Base-by-base conservation (phyloP, 352 stramenopile genomes). In the Pythium periplocum region DNA sequence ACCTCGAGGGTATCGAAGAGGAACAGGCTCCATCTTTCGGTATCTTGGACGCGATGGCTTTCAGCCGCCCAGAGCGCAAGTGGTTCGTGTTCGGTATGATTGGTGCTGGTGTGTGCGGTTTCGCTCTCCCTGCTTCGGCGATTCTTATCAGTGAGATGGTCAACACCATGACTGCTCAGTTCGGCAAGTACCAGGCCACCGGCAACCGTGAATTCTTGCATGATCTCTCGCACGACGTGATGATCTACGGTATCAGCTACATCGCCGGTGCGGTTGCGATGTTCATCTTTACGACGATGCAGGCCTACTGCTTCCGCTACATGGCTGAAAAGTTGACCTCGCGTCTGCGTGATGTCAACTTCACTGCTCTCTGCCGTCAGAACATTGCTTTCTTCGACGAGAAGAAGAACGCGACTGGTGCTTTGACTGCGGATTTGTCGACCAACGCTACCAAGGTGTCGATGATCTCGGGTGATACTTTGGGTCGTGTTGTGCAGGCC, bases 371-470 rank as follows among this genome's bases (percentile, higher is more conserved):
- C 4, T 58, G 61, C 37, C 52, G 54, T 34, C 65, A 73, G 46
- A 57, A 69, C 39, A 68, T 73, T 49, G 61, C 36, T 11, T 73
- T 71, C 45, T 69, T 73, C 26, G 64, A 68, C 43, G 42, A 68
- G 33, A 55, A 50, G 35, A 46, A 68, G 5, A 53, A 65, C 31
- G 50, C 51, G 1, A 56, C 58, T 8, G 58, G 58, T 49, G 55
- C 61, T 3, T 49, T 60, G 44, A 64, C 49, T 3, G 69, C 68
- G 2, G 59, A 73, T 40, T 47, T 79, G 12, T 50, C 52, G 7
- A 73, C 65, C 6, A 55, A 75, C 53, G 70, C 70, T 10, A 67
- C 60, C 30, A 66, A 73, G 53, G 65, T 73, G 2, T 49, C 62
- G 4, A 40, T 57, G 32, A 51, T 73, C 39, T 64, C 58, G 9